These are phyloP conservation scores for Vachellia collinsii DNA, from an alignment of 306 rosid species.

Conservation along the genomic window DNA sequence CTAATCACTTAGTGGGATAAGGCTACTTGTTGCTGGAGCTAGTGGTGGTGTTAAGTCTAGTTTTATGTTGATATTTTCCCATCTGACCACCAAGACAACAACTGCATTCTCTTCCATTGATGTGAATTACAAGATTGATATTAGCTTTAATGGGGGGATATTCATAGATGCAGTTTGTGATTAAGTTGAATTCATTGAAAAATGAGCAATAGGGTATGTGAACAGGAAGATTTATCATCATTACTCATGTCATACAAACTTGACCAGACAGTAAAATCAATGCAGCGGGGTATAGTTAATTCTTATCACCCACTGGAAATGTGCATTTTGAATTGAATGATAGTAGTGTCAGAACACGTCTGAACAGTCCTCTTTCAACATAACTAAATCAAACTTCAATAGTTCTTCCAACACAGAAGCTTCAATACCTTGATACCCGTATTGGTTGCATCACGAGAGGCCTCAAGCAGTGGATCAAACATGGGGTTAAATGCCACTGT, in stretches of 20 bases:
- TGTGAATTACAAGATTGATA: background rate
- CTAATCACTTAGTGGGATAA: no score
- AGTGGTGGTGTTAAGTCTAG: background rate
- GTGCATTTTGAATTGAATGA: background rate
- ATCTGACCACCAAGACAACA: no score
- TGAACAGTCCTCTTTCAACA: constrained; percentile 6
- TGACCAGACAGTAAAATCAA: background rate
- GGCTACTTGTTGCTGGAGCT: background rate
- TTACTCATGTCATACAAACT: constrained; percentile 3
- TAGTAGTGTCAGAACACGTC: constrained; percentile 4
- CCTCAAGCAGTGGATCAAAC: constrained; percentile 92
- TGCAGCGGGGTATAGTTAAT: background rate
- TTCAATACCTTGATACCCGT: constrained; percentile 85
- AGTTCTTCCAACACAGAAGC: background rate
- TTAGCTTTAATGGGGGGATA: background rate
- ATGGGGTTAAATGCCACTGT: constrained; percentile 96
- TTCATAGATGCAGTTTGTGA: background rate
- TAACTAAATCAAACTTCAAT: constrained; percentile 15
- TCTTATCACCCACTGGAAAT: background rate
- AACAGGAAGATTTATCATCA: constrained; percentile 14
- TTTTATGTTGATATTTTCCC: background rate
- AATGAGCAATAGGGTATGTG: background rate
- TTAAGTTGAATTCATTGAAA: background rate
- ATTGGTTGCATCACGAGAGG: constrained; percentile 96
- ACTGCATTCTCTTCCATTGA: background rate